phyloP scores from a whole-genome alignment of 768 basidiomycete species.

The Gloeostereum incarnatum region DNA sequence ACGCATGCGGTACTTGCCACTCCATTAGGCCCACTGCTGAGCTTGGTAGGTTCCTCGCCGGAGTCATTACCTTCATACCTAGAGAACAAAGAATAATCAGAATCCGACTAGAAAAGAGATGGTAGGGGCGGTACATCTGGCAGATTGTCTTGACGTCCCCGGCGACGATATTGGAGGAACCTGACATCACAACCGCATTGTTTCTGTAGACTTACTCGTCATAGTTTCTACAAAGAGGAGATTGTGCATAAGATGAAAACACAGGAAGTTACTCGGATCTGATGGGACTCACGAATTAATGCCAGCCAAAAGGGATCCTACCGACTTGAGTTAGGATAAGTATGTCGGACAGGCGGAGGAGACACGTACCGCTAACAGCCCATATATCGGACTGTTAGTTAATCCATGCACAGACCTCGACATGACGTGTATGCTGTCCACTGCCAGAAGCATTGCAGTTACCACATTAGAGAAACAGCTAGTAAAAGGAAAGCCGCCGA shows the following conservation, averaged over 20 bases:
- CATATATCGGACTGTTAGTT: too few relatives aligned
- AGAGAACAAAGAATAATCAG: too few relatives aligned
- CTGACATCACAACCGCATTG: too few relatives aligned
- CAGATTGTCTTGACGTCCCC: too few relatives aligned
- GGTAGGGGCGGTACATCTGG: too few relatives aligned
- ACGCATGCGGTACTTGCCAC: too few relatives aligned
- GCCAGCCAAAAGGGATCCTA: conserved; percentile 1
- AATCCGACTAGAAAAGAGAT: too few relatives aligned
- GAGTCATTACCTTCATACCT: too few relatives aligned
- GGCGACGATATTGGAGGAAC: too few relatives aligned
- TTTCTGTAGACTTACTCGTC: background rate
- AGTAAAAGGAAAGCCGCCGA: background rate
- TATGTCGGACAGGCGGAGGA: background rate
- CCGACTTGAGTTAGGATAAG: background rate
- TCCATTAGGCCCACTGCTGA: too few relatives aligned
- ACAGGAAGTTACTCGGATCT: background rate
- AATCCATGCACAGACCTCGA: conserved; percentile 1
- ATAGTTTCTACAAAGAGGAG: background rate
- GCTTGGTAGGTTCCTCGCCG: too few relatives aligned
- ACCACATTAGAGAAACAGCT: background rate
- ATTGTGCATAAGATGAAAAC: background rate
- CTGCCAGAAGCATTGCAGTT: conserved; percentile 1
- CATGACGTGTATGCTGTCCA: background rate
- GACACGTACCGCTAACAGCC: conserved; percentile 2
- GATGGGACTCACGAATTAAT: background rate